Base-by-base conservation (phyloP, 1,284 basidiomycete species). In the Gymnopus androsaceus region DNA sequence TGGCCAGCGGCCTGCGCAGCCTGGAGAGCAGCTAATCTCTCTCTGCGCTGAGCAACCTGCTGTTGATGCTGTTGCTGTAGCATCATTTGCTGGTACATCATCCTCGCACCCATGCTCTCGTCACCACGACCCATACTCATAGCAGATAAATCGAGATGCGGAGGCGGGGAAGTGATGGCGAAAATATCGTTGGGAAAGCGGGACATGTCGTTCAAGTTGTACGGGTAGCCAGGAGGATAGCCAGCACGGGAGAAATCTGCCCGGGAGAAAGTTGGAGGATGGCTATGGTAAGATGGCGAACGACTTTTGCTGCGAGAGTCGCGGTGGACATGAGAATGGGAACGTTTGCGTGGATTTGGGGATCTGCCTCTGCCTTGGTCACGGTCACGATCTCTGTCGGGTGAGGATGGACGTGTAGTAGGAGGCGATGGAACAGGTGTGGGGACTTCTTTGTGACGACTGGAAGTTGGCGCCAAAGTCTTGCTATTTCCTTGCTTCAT, bases 71-170 rank as follows among this genome's bases (percentile, higher is more conserved):
- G 45, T 23, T 47, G 45, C 15, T 47, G 45, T 11, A 47, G 27
- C 45, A 47, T 47, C 45, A 47, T 47, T 9, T 47, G 45, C 12
- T 47, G 45, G 14, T 47, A 47, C 45, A 47, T 47, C 45, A 47
- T 47, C 30, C 45, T 25, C 19, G 45, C 30, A 4, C 28, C n/a
- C 1, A 30, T 19, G 9, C 27, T 17, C 11, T 25, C 14, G 27
- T 46, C n/a, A n/a, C n/a, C n/a, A n/a, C n/a, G n/a, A n/a, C n/a
- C n/a, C n/a, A n/a, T n/a, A n/a, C n/a, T n/a, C n/a, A n/a, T n/a
- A n/a, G n/a, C n/a, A n/a, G n/a, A n/a, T n/a, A n/a, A n/a, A n/a
- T n/a, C n/a, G n/a, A n/a, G n/a, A n/a, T n/a, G n/a, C n/a, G n/a
- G n/a, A n/a, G n/a, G n/a, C n/a, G n/a, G n/a, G n/a, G n/a, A n/a